Evolutionary conservation across 2,329 filamentous ascomycete species (phyloP).

Genomic region (Aspergillus pseudoviridinutans): DNA sequence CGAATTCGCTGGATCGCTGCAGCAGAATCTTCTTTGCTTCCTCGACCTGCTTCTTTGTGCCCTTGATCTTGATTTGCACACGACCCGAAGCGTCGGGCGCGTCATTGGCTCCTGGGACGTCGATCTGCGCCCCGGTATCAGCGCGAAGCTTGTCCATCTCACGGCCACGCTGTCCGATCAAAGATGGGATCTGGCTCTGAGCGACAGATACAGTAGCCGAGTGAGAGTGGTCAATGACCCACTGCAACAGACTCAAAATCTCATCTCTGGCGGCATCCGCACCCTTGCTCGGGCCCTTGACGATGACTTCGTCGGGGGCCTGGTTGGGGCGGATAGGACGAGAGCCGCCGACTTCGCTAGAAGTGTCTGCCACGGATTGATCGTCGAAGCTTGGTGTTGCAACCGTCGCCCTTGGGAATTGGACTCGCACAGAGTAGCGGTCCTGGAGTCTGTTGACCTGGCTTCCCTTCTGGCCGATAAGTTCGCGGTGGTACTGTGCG

Average conservation of each 20-base stretch:
- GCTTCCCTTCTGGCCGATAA: constrained; percentile 82
- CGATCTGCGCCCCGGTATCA: constrained; percentile 80
- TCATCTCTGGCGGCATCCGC: constrained; percentile 90
- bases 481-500: constrained; percentile 86
- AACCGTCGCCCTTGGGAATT: constrained; percentile 72
- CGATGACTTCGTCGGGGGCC: constrained; percentile 78
- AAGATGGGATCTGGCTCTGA: constrained; percentile 84
- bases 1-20: constrained; percentile 80
- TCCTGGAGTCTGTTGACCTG: constrained; percentile 91
- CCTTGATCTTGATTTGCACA: constrained; percentile 87
- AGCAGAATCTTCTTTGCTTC: constrained; percentile 87
- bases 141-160: constrained; percentile 88
- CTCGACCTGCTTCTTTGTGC: constrained; percentile 84
- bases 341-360: constrained; percentile 59
- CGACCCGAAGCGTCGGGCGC: constrained; percentile 60
- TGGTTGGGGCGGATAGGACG: constrained; percentile 66
- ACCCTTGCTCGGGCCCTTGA: constrained; percentile 88
- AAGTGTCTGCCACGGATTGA: constrained; percentile 63
- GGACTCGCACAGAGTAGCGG: constrained; percentile 89
- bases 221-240: constrained; percentile 81
- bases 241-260: constrained; percentile 82
- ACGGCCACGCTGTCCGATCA: constrained; percentile 86
- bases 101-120: constrained; percentile 79
- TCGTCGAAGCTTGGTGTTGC: constrained; percentile 57
- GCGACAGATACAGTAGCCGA: constrained; percentile 77